Percentiles rank a stretch among this genome's conserved stretches.
Conservation (phyloP, 2,329 filamentous ascomycete species). For the Dactylellina haptotyla region DNA sequence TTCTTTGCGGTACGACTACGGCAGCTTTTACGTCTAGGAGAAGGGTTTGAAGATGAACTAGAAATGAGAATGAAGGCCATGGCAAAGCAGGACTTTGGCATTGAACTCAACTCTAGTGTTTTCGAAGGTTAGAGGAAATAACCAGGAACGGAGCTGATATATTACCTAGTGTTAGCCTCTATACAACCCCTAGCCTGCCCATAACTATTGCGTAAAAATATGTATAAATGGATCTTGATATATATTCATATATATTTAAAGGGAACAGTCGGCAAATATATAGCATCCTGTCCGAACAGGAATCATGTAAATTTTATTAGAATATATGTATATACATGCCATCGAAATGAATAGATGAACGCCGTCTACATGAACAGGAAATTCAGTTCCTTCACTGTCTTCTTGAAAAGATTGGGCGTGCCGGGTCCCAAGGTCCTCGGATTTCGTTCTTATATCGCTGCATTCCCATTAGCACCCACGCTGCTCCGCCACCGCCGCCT, state of each 20-base stretch:
- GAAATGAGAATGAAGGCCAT: conserved; percentile 79
- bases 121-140: conserved; percentile 34
- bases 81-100: conserved; percentile 48
- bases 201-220: no score
- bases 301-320: no score
- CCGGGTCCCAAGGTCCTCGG: conserved; percentile 96
- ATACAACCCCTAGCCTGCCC: not conserved
- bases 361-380: conserved; percentile 22
- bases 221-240: not conserved
- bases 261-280: not conserved
- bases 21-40: conserved; percentile 79
- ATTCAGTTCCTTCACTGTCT: conserved; percentile 66
- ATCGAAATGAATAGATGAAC: not conserved
- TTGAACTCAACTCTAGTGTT: conserved; percentile 50
- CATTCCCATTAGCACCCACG: conserved; percentile 96
- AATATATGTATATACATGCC: not conserved
- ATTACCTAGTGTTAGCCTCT: not conserved
- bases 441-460: conserved; percentile 99
- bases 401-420: conserved; percentile 80
- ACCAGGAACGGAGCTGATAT: not conserved
- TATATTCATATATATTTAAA: not conserved
- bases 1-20: conserved; percentile 84
- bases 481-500: conserved; percentile 88
- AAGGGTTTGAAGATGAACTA: conserved; percentile 93
- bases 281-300: no score